Percentiles rank a stretch among this genome's conserved stretches.
These are phyloP conservation scores for Phytophthora sansomeana DNA, from an alignment of 352 stramenopile genomes.

Conservation along the genomic window DNA sequence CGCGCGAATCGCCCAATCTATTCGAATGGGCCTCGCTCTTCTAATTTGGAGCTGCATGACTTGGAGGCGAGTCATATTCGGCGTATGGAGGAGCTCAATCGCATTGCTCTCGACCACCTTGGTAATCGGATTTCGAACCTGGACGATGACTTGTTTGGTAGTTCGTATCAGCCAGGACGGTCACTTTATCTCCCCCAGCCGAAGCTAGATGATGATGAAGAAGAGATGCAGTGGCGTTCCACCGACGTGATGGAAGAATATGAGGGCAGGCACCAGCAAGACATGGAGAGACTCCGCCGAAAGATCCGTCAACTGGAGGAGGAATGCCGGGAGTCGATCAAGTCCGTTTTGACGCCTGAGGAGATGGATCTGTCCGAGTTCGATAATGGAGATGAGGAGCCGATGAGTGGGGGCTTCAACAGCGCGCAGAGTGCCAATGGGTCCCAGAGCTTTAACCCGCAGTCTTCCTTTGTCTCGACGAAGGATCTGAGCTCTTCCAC, in stretches of 20 bases:
- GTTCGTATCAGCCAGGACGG: constrained; percentile 31
- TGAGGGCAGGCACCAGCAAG: constrained; percentile 48
- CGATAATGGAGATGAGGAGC: constrained; percentile 36
- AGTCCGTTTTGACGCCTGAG: constrained; percentile 54
- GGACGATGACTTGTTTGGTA: constrained; percentile 38
- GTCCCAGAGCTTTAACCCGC: constrained; percentile 21
- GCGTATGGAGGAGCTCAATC: constrained; percentile 67
- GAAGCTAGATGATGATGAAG: constrained; percentile 8
- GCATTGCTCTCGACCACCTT: constrained; percentile 55
- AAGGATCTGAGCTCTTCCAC: constrained; percentile 39
- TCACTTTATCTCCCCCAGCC: constrained; percentile 20
- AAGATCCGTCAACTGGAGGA: constrained; percentile 58
- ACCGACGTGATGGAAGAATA: constrained; percentile 57
- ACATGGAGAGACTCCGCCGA: constrained; percentile 54
- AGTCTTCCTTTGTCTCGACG: constrained; percentile 29
- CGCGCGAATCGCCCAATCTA: constrained; percentile 39
- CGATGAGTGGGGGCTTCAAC: constrained; percentile 8
- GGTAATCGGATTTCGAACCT: constrained; percentile 56
- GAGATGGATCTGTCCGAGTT: constrained; percentile 57
- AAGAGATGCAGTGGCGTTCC: constrained; percentile 48
- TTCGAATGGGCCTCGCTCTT: constrained; percentile 32
- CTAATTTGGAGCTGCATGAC: constrained; percentile 42
- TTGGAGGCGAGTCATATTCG: constrained; percentile 55
- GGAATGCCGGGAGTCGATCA: constrained; percentile 66
- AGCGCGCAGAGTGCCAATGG: constrained; percentile 10